Evolutionary conservation across 352 stramenopile species (phyloP).

Genomic region (Globisporangium nodosum): DNA sequence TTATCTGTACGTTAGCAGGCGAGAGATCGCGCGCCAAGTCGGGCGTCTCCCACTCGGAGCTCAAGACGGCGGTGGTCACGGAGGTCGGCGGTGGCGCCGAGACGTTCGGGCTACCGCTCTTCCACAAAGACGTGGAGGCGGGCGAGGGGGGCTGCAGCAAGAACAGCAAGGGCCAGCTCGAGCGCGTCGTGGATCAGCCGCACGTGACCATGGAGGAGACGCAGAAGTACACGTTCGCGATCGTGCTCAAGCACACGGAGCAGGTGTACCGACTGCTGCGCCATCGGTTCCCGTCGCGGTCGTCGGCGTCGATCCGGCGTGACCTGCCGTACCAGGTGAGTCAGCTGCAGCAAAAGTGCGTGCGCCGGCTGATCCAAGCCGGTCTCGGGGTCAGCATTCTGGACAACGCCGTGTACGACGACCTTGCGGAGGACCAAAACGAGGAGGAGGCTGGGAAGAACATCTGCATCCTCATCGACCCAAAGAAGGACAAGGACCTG

Average conservation of each 20-base stretch:
- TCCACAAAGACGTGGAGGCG: constrained; percentile 10
- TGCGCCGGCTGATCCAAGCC: constrained; percentile 74
- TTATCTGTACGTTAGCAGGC: constrained; percentile 1
- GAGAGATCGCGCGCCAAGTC: constrained; percentile 12
- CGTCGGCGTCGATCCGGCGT: constrained; percentile 53
- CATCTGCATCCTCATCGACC: constrained; percentile 75
- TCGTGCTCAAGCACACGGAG: constrained; percentile 79
- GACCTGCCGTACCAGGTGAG: constrained; percentile 68
- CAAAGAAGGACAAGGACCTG: constrained; percentile 79
- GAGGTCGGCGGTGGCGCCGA: constrained; percentile 48
- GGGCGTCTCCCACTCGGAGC: constrained; percentile 18
- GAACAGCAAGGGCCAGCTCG: constrained; percentile 17
- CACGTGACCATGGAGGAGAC: constrained; percentile 82
- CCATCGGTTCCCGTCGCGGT: constrained; percentile 65
- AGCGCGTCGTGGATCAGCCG: constrained; percentile 33
- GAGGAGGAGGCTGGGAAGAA: constrained; percentile 58
- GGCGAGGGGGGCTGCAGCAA: constrained; percentile 9
- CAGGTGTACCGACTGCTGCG: constrained; percentile 69
- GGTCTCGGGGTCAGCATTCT: constrained; percentile 66
- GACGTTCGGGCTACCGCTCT: constrained; percentile 33
- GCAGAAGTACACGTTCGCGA: constrained; percentile 87
- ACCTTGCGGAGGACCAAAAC: constrained; percentile 25
- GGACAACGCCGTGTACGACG: constrained; percentile 64
- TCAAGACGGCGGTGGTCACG: constrained; percentile 47
- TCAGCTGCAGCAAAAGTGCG: constrained; percentile 75